Evolutionary conservation across 192 early-diverging fungal species (phyloP).

Genomic region (Backusella australiensis): DNA sequence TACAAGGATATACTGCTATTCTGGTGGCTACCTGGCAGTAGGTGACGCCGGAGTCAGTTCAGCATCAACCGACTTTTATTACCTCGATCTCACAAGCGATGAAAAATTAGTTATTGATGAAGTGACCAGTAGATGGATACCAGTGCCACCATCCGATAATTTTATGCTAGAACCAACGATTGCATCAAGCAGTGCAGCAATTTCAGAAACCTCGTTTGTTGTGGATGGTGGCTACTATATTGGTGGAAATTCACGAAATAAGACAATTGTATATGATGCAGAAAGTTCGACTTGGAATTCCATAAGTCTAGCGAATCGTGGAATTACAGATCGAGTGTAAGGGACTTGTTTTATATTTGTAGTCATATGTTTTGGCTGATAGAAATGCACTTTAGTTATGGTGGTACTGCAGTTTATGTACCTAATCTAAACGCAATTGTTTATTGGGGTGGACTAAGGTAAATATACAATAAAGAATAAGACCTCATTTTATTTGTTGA

Average conservation of each 20-base stretch:
- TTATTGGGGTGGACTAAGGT: conserved; percentile 14
- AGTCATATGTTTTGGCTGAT: not conserved
- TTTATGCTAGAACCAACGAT: not conserved
- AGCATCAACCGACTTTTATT: not conserved
- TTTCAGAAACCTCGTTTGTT: not conserved
- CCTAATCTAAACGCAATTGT: not conserved
- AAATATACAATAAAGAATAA: not conserved
- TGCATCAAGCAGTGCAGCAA: not conserved
- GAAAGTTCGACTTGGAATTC: not conserved
- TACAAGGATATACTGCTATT: conserved; percentile 5
- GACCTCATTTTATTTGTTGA: not conserved
- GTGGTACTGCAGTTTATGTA: conserved; percentile 2
- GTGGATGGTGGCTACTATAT: not conserved
- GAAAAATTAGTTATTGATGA: not conserved
- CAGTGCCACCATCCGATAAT: no score
- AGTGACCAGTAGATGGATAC: not conserved
- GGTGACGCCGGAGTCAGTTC: not conserved
- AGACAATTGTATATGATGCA: not conserved
- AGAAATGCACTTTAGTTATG: conserved; percentile 11
- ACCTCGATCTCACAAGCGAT: not conserved
- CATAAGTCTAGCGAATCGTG: not conserved
- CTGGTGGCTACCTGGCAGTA: not conserved
- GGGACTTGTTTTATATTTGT: not conserved
- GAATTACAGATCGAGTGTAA: not conserved
- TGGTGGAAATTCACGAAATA: not conserved